Percentiles rank a stretch among this genome's conserved stretches.
Evolutionary conservation across 192 early-diverging fungal genomes (phyloP).

Genomic region (Coemansia sp.): DNA sequence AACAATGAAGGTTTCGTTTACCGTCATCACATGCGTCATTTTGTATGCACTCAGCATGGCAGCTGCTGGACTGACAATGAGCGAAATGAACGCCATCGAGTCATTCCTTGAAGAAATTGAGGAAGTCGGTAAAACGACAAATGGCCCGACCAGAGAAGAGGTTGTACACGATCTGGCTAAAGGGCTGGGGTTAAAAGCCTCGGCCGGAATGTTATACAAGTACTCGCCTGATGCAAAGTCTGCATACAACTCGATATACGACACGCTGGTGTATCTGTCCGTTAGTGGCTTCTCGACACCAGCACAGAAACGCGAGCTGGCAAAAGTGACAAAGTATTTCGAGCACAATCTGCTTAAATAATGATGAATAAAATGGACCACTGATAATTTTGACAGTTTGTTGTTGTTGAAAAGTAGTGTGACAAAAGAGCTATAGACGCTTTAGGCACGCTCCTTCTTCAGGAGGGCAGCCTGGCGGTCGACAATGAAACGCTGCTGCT

Average conservation of each 20-base stretch:
- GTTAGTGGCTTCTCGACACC: slow-evolving; percentile 31
- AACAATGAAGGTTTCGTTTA: slow-evolving; percentile 1
- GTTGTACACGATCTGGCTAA: slow-evolving; percentile 37
- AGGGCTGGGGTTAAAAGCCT: slow-evolving; percentile 29
- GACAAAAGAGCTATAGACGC: slow-evolving; percentile 4
- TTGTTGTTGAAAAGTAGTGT: slow-evolving; percentile 5
- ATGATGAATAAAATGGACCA: not conserved
- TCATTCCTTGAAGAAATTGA: slow-evolving; percentile 25
- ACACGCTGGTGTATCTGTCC: slow-evolving; percentile 31
- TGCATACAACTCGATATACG: slow-evolving; percentile 43
- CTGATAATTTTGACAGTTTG: not conserved
- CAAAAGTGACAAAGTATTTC: slow-evolving; percentile 37
- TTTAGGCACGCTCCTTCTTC: slow-evolving; percentile 51
- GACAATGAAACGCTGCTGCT: slow-evolving; percentile 61
- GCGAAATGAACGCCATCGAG: slow-evolving; percentile 30
- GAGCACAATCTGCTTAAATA: slow-evolving; percentile 22
- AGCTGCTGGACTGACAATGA: slow-evolving; percentile 14
- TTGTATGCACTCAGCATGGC: slow-evolving; percentile 9
- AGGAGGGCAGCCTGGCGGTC: slow-evolving; percentile 47
- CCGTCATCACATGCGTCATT: not conserved
- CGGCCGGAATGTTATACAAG: slow-evolving; percentile 42
- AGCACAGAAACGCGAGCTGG: slow-evolving; percentile 29
- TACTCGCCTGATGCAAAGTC: slow-evolving; percentile 35
- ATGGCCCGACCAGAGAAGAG: slow-evolving; percentile 35
- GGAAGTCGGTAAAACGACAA: slow-evolving; percentile 8